phyloP scores from a whole-genome alignment of 2,329 filamentous ascomycete genomes.

The Beauveria sp. region DNA sequence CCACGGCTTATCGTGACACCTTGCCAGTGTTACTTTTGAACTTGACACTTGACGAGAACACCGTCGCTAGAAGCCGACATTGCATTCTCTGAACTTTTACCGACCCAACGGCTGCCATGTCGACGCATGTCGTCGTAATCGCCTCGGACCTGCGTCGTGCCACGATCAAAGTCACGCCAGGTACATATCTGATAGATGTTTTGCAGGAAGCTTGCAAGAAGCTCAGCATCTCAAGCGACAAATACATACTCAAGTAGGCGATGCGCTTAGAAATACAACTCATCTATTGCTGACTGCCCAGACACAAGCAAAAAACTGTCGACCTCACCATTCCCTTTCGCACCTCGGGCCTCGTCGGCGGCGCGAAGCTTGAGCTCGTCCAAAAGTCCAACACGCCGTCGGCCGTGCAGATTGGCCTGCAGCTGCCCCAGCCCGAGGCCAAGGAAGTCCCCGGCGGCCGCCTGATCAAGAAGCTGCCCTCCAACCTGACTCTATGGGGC shows the following conservation, averaged over 20 bases:
- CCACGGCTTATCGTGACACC: neutral
- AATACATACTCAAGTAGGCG: slow-evolving; percentile 71
- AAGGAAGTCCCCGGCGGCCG: slow-evolving; percentile 55
- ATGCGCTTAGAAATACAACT: neutral
- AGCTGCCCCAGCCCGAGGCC: slow-evolving; percentile 67
- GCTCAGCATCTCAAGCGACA: slow-evolving; percentile 62
- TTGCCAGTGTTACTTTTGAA: neutral
- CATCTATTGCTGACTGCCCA: slow-evolving; percentile 25
- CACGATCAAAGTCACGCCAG: slow-evolving; percentile 74
- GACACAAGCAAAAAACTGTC: slow-evolving; percentile 75
- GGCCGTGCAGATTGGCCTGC: slow-evolving; percentile 80
- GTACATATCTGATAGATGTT: slow-evolving; percentile 76
- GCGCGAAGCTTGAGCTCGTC: slow-evolving; percentile 88
- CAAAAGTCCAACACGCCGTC: slow-evolving; percentile 78
- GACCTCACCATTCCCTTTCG: slow-evolving; percentile 81
- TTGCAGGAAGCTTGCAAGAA: slow-evolving; percentile 82
- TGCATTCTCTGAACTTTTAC: neutral
- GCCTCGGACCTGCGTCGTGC: slow-evolving; percentile 70
- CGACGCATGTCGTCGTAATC: slow-evolving; percentile 82
- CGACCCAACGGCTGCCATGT: slow-evolving; percentile 44
- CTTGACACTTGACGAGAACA: neutral
- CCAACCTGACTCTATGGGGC: slow-evolving; percentile 82
- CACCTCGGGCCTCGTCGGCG: slow-evolving; percentile 71
- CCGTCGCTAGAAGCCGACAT: neutral
- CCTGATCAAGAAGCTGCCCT: slow-evolving; percentile 77